phyloP scores from a whole-genome alignment of 768 basidiomycete genomes.

The Podaxis carcinomalis region DNA sequence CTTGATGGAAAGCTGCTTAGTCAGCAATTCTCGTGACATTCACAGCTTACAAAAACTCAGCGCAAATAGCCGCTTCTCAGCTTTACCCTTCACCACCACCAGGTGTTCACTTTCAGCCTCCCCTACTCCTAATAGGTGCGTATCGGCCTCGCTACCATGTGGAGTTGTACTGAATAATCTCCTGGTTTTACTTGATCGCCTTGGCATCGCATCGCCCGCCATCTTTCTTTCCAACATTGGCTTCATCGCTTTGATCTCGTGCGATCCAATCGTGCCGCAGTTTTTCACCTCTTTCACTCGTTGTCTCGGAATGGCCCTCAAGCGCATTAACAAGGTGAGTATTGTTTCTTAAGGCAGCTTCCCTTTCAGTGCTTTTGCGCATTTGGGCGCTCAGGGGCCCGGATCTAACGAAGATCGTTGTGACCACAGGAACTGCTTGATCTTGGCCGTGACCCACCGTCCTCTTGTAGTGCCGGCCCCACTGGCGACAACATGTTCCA shows the following conservation, averaged over 20 bases:
- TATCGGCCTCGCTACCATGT: conserved; percentile 12
- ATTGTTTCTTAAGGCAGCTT: not conserved
- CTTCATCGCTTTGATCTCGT: conserved; percentile 35
- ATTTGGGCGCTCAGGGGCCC: conserved; percentile 14
- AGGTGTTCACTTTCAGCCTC: conserved; percentile 23
- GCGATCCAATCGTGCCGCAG: conserved; percentile 34
- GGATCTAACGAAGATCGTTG: conserved; percentile 10
- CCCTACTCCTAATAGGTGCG: conserved; percentile 29
- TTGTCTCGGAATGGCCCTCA: conserved; percentile 75
- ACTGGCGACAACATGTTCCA: conserved; percentile 98
- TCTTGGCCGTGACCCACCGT: conserved; percentile 98
- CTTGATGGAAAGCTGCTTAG: conserved; percentile 24
- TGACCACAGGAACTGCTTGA: conserved; percentile 88
- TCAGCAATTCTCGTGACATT: conserved; percentile 29
- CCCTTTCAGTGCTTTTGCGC: conserved; percentile 11
- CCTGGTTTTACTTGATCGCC: conserved; percentile 22
- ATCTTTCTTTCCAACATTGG: conserved; percentile 15
- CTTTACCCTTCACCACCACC: conserved; percentile 52
- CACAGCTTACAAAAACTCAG: conserved; percentile 40
- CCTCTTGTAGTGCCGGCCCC: conserved; percentile 98
- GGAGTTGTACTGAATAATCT: conserved; percentile 12
- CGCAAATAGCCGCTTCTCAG: conserved; percentile 36
- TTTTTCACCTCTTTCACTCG: conserved; percentile 25
- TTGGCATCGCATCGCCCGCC: conserved; percentile 26
- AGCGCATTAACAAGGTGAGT: conserved; percentile 97